Evolutionary conservation across 1,284 basidiomycete species (phyloP), one percentile per base, ranked within the genome.

Genomic region (Papiliotrema laurentii): DNA sequence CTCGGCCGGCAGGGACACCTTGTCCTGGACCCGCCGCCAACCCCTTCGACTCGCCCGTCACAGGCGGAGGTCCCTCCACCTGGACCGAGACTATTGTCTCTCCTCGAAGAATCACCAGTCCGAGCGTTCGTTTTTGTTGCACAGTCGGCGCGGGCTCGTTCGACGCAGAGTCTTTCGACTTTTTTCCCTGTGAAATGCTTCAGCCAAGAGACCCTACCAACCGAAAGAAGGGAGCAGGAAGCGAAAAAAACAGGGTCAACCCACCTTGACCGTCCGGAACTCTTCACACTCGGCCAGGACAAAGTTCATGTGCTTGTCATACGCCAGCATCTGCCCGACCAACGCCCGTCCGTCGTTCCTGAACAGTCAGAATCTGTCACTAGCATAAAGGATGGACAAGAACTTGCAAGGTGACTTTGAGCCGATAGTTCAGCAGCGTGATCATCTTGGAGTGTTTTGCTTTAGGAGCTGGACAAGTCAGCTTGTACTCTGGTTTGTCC

Each of bases 251-350:
- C 13, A 18, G 28, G 35, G 34, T 37, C 19, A 47, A 54, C 69
- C 36, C 38, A 73, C 71, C 66, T 75, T 83, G 40, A 96, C 83
- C 56, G 87, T 84, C 65, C 92, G 78, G 71, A 96, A 96, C 74
- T 96, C 94, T 76, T 96, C 92, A 70, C 92, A 96, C 62, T 98
- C 94, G 13, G 93, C 91, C 48, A 99, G 78, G 44, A 99, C 96
- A 61, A 99, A 81, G 77, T 99, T 99, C 94, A 98, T 98, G 77
- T 98, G 96, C 67, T 89, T 86, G 79, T 99, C 96, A 72, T 97
- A 99, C 44, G 96, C 96, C 68, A 99, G 86, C 87, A 98, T 94
- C 77, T 97, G 96, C 41, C 96, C 96, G 38, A 89, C 90, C 63
- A 98, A 80, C 51, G 89, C 83, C 69, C 96, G 87, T 51, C 91